Percentiles rank a stretch among this genome's conserved stretches.
These are phyloP conservation scores for Oryza coarctata DNA, from an alignment of 176 grass and related monocot genomes.

Conservation along the genomic window DNA sequence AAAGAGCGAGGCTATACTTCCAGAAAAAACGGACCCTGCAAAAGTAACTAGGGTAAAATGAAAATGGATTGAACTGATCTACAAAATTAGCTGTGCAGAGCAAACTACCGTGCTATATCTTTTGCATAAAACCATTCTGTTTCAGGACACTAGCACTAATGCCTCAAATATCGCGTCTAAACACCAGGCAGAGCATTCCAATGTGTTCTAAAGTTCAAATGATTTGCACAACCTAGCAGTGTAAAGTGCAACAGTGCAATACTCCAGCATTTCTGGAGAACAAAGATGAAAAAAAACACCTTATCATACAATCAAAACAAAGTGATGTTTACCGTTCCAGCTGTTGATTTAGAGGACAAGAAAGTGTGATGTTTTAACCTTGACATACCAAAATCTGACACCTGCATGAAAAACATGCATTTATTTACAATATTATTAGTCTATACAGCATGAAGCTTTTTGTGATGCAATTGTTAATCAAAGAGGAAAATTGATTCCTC, in stretches of 20 bases:
- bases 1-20: background rate
- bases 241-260: background rate
- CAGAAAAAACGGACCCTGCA: background rate
- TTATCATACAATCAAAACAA: background rate
- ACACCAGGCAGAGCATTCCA: background rate
- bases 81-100: background rate
- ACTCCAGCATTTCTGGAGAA: background rate
- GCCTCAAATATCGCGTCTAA: background rate
- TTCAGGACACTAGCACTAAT: background rate
- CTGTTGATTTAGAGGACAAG: slow-evolving; percentile 93
- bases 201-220: background rate
- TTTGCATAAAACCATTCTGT: background rate
- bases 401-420: slow-evolving; percentile 50
- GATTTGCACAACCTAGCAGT: background rate
- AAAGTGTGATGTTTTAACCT: slow-evolving; percentile 98
- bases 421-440: slow-evolving; percentile 23
- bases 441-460: slow-evolving; percentile 1
- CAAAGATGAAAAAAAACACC: background rate
- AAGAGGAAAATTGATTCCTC: slow-evolving; percentile 22
- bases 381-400: slow-evolving; percentile 99
- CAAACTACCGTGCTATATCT: background rate
- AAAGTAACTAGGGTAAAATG: background rate
- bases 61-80: background rate
- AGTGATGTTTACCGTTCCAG: slow-evolving; percentile 82
- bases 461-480: background rate